A percentile compares a stretch with the other conserved stretches of the same genome.
Evolutionary conservation across 106 monocot genomes (phyloP).

Genomic region (Amphibolis antarctica): DNA sequence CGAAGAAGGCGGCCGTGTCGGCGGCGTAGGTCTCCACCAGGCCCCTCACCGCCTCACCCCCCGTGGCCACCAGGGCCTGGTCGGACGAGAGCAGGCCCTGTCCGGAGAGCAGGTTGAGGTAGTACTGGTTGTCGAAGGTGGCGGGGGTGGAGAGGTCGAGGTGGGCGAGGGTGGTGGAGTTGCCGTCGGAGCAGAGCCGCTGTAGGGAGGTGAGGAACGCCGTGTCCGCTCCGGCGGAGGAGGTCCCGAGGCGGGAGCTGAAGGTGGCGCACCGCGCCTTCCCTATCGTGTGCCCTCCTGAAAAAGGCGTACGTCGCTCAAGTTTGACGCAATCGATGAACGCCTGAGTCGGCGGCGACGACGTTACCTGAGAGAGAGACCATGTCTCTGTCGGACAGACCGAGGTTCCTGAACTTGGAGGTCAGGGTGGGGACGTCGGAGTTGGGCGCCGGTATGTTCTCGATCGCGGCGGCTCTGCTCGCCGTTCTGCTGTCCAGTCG

Average conservation of each 20-base stretch:
- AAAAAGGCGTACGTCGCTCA: too few species aligned
- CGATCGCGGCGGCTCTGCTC: constrained; percentile 32
- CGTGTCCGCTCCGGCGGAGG: constrained; percentile 7
- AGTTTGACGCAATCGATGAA: too few species aligned
- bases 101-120: constrained; percentile 63
- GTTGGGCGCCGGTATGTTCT: constrained; percentile 61
- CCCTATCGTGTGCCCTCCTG: constrained; percentile 88
- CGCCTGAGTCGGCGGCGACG: too few species aligned
- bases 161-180: constrained; percentile 45
- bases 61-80: constrained; percentile 27
- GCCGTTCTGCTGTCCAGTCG: constrained; percentile 57
- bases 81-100: constrained; percentile 68
- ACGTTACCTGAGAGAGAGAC: constrained; percentile 66
- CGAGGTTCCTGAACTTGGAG: constrained; percentile 46
- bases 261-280: constrained; percentile 69
- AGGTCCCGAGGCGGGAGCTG: constrained; percentile 35
- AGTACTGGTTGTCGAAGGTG: constrained; percentile 94
- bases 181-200: constrained; percentile 46
- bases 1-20: constrained; percentile 40
- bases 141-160: constrained; percentile 64
- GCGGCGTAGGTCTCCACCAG: constrained; percentile 50
- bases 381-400: constrained; percentile 70
- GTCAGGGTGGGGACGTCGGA: constrained; percentile 51
- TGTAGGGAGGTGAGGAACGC: constrained; percentile 59
- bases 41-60: constrained; percentile 10